A percentile compares a stretch with the other conserved stretches of the same genome.
These are phyloP conservation scores for Breynia disticha DNA, from an alignment of 441 rosid genomes.

Conservation along the genomic window DNA sequence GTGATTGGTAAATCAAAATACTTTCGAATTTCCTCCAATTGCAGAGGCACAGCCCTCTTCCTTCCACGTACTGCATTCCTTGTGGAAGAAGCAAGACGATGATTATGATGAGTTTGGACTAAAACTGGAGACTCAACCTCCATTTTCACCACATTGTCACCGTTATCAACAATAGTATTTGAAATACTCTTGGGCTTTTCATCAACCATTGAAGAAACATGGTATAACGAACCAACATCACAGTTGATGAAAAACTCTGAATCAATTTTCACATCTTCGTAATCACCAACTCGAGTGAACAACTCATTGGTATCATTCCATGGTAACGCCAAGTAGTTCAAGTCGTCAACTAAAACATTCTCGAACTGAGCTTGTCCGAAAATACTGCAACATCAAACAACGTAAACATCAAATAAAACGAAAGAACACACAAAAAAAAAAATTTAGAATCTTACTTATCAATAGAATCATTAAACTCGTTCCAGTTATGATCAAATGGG, in stretches of 20 bases:
- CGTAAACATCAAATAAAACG: not conserved
- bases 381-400: too few relatives aligned
- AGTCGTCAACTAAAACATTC: not conserved
- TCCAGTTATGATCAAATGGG: not conserved
- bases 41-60: conserved; percentile 20
- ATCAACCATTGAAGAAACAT: not conserved
- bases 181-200: not conserved
- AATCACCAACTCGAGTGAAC: not conserved
- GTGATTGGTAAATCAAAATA: conserved; percentile 48
- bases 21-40: conserved; percentile 36
- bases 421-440: not conserved
- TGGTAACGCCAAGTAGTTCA: not conserved
- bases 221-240: not conserved
- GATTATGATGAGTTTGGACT: not conserved
- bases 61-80: conserved; percentile 5
- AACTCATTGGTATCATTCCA: not conserved
- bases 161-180: not conserved
- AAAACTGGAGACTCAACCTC: not conserved
- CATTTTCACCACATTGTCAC: not conserved
- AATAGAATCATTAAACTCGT: not conserved
- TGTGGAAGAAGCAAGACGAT: not conserved
- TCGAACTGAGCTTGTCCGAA: too few relatives aligned
- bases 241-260: not conserved
- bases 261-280: not conserved
- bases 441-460: not conserved